phyloP scores from a whole-genome alignment of 345 rosid genomes.

The Heritiera fomes region DNA sequence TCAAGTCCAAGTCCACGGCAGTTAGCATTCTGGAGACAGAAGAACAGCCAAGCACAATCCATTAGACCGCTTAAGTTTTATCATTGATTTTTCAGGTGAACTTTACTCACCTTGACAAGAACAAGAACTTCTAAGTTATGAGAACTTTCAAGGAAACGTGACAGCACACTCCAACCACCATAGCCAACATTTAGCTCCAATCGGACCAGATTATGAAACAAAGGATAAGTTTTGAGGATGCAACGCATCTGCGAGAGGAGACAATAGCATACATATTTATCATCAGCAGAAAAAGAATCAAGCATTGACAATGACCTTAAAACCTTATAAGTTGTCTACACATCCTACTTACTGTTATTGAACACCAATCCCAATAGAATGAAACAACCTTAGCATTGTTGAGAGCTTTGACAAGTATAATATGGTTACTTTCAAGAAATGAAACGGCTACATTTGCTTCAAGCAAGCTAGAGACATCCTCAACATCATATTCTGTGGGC shows the following conservation, averaged over 20 bases:
- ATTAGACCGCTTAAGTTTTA: not conserved
- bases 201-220: slow-evolving; percentile 10
- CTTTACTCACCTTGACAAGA: slow-evolving; percentile 13
- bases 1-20: slow-evolving; percentile 12
- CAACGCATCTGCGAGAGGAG: not conserved
- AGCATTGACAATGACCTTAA: not conserved
- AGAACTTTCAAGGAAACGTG: not conserved
- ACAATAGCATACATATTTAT: not conserved
- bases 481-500: not conserved
- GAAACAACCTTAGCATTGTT: slow-evolving; percentile 8
- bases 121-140: not conserved
- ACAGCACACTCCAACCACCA: not conserved
- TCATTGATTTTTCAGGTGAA: not conserved
- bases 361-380: slow-evolving; percentile 13
- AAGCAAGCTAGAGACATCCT: slow-evolving; percentile 10
- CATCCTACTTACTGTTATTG: not conserved
- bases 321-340: not conserved
- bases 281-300: not conserved
- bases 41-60: not conserved
- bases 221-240: not conserved
- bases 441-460: slow-evolving; percentile 11
- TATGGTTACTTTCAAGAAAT: not conserved
- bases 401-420: slow-evolving; percentile 6
- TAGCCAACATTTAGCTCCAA: slow-evolving; percentile 7
- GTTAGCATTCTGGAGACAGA: not conserved